phyloP scores from a whole-genome alignment of 306 rosid genomes.

The Malus domestica region DNA sequence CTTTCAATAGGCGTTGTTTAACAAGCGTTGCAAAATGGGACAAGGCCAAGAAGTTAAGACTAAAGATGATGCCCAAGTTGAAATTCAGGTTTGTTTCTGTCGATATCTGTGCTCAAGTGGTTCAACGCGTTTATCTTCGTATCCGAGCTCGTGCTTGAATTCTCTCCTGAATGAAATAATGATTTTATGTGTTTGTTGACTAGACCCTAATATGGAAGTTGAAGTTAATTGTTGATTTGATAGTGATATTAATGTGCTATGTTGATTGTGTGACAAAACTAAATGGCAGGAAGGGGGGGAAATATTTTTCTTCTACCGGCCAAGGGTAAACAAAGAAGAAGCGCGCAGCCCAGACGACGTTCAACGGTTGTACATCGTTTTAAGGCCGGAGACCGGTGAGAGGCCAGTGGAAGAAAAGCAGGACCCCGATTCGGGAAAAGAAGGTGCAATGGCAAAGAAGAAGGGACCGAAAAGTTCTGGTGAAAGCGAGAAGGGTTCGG shows the following conservation, averaged over 20 bases:
- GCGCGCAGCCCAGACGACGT: constrained; percentile 46
- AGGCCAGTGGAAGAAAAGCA: constrained; percentile 40
- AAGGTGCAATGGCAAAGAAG: constrained; percentile 20
- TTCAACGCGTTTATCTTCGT: no score
- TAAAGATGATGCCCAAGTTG: constrained; percentile 28
- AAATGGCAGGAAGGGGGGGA: constrained; percentile 49
- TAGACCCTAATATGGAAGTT: background rate
- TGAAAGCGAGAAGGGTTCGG: background rate
- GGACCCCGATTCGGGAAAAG: constrained; percentile 29
- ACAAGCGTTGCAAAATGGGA: constrained; percentile 6
- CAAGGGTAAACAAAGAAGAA: constrained; percentile 46
- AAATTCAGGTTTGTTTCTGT: constrained; percentile 34
- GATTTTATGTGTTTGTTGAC: background rate
- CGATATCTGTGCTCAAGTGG: no score
- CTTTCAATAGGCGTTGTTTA: background rate
- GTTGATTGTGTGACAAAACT: background rate
- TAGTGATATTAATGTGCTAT: background rate
- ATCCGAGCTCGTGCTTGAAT: no score
- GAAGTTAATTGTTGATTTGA: background rate
- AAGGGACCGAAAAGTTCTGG: background rate
- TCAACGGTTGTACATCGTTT: constrained; percentile 45
- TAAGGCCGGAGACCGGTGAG: constrained; percentile 44
- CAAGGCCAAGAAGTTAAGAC: constrained; percentile 26
- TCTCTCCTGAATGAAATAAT: no score
- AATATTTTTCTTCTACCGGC: constrained; percentile 59